Evolutionary conservation across 148 eudicot species (phyloP).

Genomic region (Talinum fruticosum): DNA sequence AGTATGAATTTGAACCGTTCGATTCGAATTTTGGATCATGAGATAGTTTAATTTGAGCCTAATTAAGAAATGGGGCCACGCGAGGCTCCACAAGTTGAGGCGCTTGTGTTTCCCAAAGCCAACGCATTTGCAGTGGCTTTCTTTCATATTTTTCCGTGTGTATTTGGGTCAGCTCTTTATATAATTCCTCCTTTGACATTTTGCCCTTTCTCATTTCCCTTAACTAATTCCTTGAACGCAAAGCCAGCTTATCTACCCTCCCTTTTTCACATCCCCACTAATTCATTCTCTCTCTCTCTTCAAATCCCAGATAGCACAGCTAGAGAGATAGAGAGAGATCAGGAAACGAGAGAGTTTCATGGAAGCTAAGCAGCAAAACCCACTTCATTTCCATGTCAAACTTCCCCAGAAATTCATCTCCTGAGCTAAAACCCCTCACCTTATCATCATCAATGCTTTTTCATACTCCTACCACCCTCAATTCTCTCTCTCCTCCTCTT

Average conservation of each 20-base stretch:
- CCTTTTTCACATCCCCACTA: too few relatives aligned
- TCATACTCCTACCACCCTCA: too few relatives aligned
- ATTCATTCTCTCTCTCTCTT: not conserved
- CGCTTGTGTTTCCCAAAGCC: constrained; percentile 19
- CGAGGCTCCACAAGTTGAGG: constrained; percentile 17
- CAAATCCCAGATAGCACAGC: not conserved
- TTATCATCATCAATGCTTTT: not conserved
- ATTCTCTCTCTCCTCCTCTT: constrained; percentile 1
- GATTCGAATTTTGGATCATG: too few relatives aligned
- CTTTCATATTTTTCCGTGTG: constrained; percentile 17
- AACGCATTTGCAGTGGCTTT: not conserved
- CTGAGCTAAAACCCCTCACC: not conserved
- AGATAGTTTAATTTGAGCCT: too few relatives aligned
- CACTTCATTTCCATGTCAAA: constrained; percentile 9
- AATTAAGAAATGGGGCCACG: not conserved
- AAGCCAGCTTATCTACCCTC: too few relatives aligned
- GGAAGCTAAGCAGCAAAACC: not conserved
- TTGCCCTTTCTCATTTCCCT: not conserved
- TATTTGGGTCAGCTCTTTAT: constrained; percentile 20
- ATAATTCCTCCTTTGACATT: constrained; percentile 30
- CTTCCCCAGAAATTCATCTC: not conserved
- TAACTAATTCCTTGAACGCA: too few relatives aligned
- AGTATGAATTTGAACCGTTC: too few relatives aligned
- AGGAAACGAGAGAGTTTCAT: not conserved
- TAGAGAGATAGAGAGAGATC: not conserved